These are phyloP conservation scores for Colletotrichum sp. DNA, from an alignment of 2,329 filamentous ascomycete species.

Conservation along the genomic window DNA sequence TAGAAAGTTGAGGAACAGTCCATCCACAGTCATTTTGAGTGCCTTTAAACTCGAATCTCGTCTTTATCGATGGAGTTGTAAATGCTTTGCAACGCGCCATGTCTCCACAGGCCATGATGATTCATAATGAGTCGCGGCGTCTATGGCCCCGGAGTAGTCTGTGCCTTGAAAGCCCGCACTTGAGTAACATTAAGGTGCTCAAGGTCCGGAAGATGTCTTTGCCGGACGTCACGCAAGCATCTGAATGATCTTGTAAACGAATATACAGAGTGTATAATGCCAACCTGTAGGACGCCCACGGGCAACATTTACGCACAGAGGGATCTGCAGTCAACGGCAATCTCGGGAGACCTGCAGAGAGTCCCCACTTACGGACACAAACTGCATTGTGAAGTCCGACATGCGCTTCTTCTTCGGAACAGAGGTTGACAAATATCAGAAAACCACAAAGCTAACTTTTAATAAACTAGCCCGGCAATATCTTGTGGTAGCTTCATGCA, in stretches of 20 bases:
- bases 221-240: background rate
- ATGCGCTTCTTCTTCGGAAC: background rate
- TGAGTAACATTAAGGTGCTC: background rate
- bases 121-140: background rate
- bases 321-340: background rate
- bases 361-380: background rate
- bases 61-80: fast-evolving
- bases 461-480: fast-evolving
- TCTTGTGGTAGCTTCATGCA: background rate
- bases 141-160: background rate
- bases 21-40: background rate
- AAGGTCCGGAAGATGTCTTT: background rate
- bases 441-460: background rate
- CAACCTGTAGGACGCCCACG: background rate
- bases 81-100: fast-evolving
- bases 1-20: background rate
- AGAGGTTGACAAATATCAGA: background rate
- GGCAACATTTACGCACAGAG: fast-evolving
- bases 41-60: background rate
- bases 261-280: background rate
- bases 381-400: background rate
- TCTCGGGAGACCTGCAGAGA: background rate
- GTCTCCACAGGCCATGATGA: background rate
- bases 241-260: background rate
- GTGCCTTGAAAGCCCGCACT: background rate